A percentile compares a stretch with the other conserved stretches of the same genome.
Conservation (phyloP, 495 filamentous ascomycete species). For the Hypoxylon rickii region DNA sequence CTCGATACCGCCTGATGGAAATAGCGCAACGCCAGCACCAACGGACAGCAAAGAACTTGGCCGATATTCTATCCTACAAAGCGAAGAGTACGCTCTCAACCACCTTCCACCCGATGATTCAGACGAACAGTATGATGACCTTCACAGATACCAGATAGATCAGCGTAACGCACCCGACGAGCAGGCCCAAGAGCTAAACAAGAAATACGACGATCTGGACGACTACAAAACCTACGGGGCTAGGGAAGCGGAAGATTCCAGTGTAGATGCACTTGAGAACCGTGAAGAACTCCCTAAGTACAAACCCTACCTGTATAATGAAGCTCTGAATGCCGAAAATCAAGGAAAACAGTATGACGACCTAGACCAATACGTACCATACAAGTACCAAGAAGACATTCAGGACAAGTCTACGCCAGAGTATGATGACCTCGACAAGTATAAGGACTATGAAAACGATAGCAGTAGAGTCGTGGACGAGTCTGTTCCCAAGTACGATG, state of each 20-base stretch:
- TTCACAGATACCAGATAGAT: constrained; percentile 28
- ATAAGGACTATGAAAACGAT: constrained; percentile 28
- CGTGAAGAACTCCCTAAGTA: constrained; percentile 29
- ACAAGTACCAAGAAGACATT: constrained; percentile 40
- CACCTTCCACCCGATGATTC: constrained; percentile 37
- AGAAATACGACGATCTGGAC: constrained; percentile 35
- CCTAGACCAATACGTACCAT: constrained; percentile 38
- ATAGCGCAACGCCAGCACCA: background rate
- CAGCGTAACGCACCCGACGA: constrained; percentile 3
- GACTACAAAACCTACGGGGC: constrained; percentile 30
- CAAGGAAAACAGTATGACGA: constrained; percentile 28
- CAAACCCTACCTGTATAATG: constrained; percentile 33
- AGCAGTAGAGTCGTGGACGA: constrained; percentile 14
- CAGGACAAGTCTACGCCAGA: constrained; percentile 31
- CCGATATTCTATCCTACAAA: constrained; percentile 22
- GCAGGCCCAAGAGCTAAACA: constrained; percentile 10
- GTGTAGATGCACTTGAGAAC: constrained; percentile 5
- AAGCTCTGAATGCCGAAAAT: constrained; percentile 9
- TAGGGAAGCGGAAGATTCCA: constrained; percentile 27
- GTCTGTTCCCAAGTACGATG: constrained; percentile 29
- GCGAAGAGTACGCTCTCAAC: constrained; percentile 40
- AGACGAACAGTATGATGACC: constrained; percentile 32
- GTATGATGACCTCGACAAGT: constrained; percentile 37
- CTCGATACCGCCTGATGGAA: constrained; percentile 23
- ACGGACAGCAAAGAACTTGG: background rate